phyloP scores from a whole-genome alignment of 2,329 filamentous ascomycete species.

The Sporothrix luriei region DNA sequence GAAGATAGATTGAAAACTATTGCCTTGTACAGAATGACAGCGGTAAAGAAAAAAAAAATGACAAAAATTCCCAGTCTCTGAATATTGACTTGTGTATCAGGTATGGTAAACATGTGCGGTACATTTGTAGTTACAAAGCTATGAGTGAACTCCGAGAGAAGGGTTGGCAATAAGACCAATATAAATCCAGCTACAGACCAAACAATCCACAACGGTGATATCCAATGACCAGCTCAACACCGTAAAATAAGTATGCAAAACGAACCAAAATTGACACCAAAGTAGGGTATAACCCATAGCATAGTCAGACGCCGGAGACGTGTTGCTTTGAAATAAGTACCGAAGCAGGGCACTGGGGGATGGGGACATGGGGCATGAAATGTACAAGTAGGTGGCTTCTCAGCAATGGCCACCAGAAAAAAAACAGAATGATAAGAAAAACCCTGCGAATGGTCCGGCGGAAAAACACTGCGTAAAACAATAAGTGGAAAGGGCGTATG shows the following conservation, averaged over 20 bases:
- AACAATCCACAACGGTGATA: neutral
- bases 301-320: conserved; percentile 15
- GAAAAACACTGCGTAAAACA: neutral
- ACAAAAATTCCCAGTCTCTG: too few species aligned
- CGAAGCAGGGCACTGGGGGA: neutral
- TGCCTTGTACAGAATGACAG: neutral
- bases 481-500: conserved; percentile 22
- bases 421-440: neutral
- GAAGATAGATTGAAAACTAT: too few species aligned
- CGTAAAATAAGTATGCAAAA: neutral
- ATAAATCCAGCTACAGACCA: neutral
- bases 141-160: neutral
- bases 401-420: neutral
- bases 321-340: conserved; percentile 1
- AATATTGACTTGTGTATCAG: neutral
- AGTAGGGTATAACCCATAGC: conserved; percentile 26
- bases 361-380: neutral
- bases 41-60: too few species aligned
- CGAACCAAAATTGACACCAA: conserved; percentile 20
- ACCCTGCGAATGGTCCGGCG: conserved; percentile 19
- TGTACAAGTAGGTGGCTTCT: neutral
- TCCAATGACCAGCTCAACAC: neutral
- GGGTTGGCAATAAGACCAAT: neutral
- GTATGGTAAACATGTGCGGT: neutral
- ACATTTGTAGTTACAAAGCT: conserved; percentile 2